Evolutionary conservation across 805 yeast genomes (phyloP).

Genomic region (Cyberlindnera suaveolens): DNA sequence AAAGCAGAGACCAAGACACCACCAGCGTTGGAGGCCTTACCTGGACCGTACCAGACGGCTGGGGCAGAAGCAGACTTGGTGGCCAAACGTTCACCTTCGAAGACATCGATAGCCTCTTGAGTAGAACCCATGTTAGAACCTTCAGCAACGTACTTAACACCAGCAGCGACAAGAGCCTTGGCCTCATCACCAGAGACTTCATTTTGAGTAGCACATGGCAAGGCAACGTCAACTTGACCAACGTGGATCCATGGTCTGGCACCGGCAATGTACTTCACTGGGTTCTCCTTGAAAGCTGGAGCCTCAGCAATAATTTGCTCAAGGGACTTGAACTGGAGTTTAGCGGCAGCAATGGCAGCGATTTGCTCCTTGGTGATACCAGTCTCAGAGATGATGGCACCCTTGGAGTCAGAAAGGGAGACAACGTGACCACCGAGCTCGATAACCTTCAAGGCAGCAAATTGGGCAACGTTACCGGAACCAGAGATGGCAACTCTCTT

Average conservation of each 20-base stretch:
- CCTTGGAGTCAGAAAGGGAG: conserved; percentile 92
- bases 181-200: conserved; percentile 98
- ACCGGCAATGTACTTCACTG: conserved; percentile 80
- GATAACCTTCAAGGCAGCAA: conserved; percentile 94
- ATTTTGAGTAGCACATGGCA: conserved; percentile 98
- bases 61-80: conserved; percentile 35
- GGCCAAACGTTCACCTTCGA: conserved; percentile 70
- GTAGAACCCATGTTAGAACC: conserved; percentile 99
- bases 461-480: conserved; percentile 98
- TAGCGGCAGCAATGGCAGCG: conserved; percentile 67
- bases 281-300: conserved; percentile 41
- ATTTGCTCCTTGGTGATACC: conserved; percentile 87
- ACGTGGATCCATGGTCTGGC: conserved; percentile 95
- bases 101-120: conserved; percentile 91
- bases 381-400: conserved; percentile 67
- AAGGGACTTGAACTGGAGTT: conserved; percentile 70
- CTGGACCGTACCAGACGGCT: conserved; percentile 97
- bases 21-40: conserved; percentile 99
- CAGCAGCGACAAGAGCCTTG: conserved; percentile 85
- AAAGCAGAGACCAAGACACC: conserved; percentile 99
- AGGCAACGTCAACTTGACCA: conserved; percentile 89
- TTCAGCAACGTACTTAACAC: conserved; percentile 91
- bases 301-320: conserved; percentile 56
- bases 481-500: conserved; percentile 96
- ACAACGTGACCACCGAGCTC: conserved; percentile 96